Conservation (phyloP, 768 basidiomycete genomes). For the Boletus tomentosulus region DNA sequence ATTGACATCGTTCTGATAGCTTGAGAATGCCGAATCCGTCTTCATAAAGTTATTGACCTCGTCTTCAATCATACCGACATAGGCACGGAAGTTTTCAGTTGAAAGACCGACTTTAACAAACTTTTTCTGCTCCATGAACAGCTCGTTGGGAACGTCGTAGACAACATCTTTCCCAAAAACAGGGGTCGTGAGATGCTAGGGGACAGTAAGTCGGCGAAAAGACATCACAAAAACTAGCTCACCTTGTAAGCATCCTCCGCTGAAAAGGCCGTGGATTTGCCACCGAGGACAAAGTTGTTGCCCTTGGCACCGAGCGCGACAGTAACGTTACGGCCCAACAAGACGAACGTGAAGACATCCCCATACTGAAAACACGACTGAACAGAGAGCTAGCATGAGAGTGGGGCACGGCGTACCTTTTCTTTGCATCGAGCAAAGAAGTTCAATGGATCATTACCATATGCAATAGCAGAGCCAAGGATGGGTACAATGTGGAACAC, state of each 20-base stretch:
- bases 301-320: constrained; percentile 89
- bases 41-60: constrained; percentile 70
- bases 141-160: constrained; percentile 93
- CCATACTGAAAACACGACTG: constrained; percentile 61
- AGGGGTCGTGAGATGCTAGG: constrained; percentile 84
- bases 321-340: constrained; percentile 86
- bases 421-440: constrained; percentile 79
- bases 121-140: constrained; percentile 98
- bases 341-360: constrained; percentile 92
- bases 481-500: constrained; percentile 93
- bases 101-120: constrained; percentile 97
- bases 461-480: constrained; percentile 82
- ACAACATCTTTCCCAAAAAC: constrained; percentile 98
- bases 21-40: constrained; percentile 58
- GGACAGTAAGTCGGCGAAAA: not conserved
- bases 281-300: constrained; percentile 91
- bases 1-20: constrained; percentile 63
- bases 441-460: constrained; percentile 89
- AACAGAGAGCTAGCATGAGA: not conserved
- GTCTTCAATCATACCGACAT: constrained; percentile 75
- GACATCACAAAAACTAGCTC: constrained; percentile 14
- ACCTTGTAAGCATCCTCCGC: constrained; percentile 98
- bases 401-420: constrained; percentile 51
- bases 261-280: constrained; percentile 86
- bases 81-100: constrained; percentile 83